Percentiles rank a stretch among this genome's conserved stretches.
phyloP scores from a whole-genome alignment of 2,329 filamentous ascomycete species.

The Fusarium albidum region DNA sequence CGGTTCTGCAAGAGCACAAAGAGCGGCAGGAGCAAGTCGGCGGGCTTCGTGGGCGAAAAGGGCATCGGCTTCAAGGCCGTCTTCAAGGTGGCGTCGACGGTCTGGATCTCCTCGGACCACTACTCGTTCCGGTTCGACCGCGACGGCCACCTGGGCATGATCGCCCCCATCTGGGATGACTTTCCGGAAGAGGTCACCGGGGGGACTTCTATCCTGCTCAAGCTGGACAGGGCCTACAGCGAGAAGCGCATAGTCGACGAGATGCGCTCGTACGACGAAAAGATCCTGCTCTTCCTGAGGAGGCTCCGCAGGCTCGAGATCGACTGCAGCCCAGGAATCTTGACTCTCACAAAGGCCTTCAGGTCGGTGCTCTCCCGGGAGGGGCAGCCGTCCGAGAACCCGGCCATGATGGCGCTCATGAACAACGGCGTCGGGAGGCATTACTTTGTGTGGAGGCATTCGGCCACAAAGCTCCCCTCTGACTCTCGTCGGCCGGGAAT shows the following conservation, averaged over 20 bases:
- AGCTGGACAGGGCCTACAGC: not conserved
- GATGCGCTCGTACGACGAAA: slow-evolving; percentile 36
- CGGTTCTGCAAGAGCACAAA: slow-evolving; percentile 45
- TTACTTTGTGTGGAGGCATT: slow-evolving; percentile 2
- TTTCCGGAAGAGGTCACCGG: slow-evolving; percentile 36
- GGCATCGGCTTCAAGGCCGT: slow-evolving; percentile 48
- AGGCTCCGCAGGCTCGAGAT: slow-evolving; percentile 36
- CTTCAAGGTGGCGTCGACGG: slow-evolving; percentile 42
- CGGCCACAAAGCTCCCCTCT: not conserved
- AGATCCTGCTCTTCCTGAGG: slow-evolving; percentile 43
- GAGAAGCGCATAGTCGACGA: slow-evolving; percentile 19
- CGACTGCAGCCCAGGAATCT: not conserved
- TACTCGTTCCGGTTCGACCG: slow-evolving; percentile 46
- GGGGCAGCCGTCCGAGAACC: not conserved
- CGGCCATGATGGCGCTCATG: not conserved
- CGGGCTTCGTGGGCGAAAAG: slow-evolving; percentile 46
- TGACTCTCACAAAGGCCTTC: not conserved
- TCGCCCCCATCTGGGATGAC: slow-evolving; percentile 41
- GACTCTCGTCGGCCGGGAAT: slow-evolving; percentile 1
- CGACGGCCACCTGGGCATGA: slow-evolving; percentile 43
- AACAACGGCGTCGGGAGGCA: not conserved
- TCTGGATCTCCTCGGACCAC: slow-evolving; percentile 42
- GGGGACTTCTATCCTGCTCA: slow-evolving; percentile 31
- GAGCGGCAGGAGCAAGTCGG: slow-evolving; percentile 17
- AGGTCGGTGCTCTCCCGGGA: too few species aligned